These are phyloP conservation scores for Fusarium humuli DNA, from an alignment of 2,329 filamentous ascomycete genomes.

Conservation along the genomic window DNA sequence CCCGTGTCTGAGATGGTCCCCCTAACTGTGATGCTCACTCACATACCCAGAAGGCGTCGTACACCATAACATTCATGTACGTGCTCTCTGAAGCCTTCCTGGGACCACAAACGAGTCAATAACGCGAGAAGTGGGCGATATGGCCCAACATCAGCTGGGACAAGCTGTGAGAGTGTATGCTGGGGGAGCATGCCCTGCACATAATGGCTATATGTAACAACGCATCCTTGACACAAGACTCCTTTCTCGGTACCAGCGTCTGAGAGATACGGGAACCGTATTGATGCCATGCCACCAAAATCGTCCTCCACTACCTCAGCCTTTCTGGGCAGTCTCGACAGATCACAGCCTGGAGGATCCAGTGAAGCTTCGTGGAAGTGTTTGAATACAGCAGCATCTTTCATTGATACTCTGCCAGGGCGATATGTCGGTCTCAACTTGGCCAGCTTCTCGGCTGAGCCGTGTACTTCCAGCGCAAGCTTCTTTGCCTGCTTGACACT, in stretches of 20 bases:
- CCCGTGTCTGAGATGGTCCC: neutral
- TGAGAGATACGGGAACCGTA: slow-evolving; percentile 45
- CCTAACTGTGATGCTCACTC: slow-evolving; percentile 3
- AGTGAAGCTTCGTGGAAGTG: slow-evolving; percentile 39
- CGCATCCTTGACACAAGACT: slow-evolving; percentile 43
- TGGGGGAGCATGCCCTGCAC: slow-evolving; percentile 33
- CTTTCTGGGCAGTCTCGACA: slow-evolving; percentile 37
- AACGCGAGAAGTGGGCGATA: slow-evolving; percentile 39
- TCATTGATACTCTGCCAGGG: slow-evolving; percentile 25
- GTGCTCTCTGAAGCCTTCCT: slow-evolving; percentile 39
- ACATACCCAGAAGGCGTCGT: slow-evolving; percentile 23
- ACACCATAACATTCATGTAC: slow-evolving; percentile 43
- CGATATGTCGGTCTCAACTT: slow-evolving; percentile 23
- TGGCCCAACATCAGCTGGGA: slow-evolving; percentile 32
- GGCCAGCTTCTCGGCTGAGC: slow-evolving; percentile 32
- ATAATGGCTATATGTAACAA: slow-evolving; percentile 36
- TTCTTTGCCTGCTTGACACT: slow-evolving; percentile 47
- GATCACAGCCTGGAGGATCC: slow-evolving; percentile 40
- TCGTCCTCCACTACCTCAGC: slow-evolving; percentile 37
- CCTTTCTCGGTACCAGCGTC: slow-evolving; percentile 33
- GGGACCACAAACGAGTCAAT: slow-evolving; percentile 36
- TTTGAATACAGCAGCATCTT: slow-evolving; percentile 33
- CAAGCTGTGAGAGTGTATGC: slow-evolving; percentile 32
- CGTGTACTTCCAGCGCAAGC: slow-evolving; percentile 44
- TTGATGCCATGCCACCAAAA: slow-evolving; percentile 43